Conservation (phyloP, 805 yeast species). For the Wickerhamiella parazyma region DNA sequence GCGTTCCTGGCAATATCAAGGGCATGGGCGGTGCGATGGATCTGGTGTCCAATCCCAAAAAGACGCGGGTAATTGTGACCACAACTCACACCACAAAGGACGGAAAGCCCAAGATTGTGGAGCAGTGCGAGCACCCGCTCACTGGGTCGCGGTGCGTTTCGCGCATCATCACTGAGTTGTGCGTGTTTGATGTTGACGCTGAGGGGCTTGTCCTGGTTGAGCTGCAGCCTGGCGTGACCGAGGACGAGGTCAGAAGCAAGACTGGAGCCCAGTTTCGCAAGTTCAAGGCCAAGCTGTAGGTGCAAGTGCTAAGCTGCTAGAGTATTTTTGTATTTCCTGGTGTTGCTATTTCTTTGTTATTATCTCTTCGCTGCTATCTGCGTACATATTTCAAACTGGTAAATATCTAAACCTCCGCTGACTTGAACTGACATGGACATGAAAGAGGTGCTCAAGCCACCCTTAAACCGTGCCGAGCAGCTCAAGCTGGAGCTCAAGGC, state of each 20-base stretch:
- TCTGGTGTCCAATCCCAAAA: constrained; percentile 34
- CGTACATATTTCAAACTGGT: too few relatives aligned
- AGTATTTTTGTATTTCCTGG: too few relatives aligned
- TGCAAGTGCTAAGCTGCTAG: too few relatives aligned
- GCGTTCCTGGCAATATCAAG: constrained; percentile 36
- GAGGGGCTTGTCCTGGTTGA: constrained; percentile 32
- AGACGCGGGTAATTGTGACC: constrained; percentile 34
- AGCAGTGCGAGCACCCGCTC: constrained; percentile 33
- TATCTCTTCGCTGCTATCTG: too few relatives aligned
- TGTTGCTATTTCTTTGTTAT: too few relatives aligned
- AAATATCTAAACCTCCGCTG: too few relatives aligned
- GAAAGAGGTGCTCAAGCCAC: too few relatives aligned
- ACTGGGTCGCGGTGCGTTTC: constrained; percentile 36
- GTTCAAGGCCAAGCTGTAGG: neutral
- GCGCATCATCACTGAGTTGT: constrained; percentile 34
- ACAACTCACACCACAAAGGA: constrained; percentile 38
- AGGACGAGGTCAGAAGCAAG: constrained; percentile 30
- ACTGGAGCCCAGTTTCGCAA: constrained; percentile 31
- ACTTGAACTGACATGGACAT: constrained; percentile 3
- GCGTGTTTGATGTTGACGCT: constrained; percentile 35
- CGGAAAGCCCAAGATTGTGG: constrained; percentile 35
- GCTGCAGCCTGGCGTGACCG: constrained; percentile 29
- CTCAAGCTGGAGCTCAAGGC: constrained; percentile 16
- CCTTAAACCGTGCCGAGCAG: constrained; percentile 12
- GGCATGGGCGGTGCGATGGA: constrained; percentile 48